Evolutionary conservation across 495 filamentous ascomycete genomes (phyloP), one percentile per base, ranked within the genome.

Genomic region (Neurospora terricola): DNA sequence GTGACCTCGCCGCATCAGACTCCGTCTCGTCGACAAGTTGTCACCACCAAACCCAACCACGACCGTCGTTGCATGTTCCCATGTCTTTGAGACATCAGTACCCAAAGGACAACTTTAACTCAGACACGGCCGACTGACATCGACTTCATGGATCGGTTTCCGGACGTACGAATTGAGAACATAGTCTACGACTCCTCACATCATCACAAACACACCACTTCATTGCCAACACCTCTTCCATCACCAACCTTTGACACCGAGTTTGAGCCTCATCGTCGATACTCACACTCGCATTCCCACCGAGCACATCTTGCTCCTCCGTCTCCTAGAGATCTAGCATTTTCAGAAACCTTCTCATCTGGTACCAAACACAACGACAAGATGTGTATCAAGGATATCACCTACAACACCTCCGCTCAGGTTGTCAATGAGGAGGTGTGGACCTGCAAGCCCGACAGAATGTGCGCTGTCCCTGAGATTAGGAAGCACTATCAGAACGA

Each of bases 371-470:
- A 72, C 71, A 54, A 76, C 74, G 76, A 70, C 79, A 82, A 77
- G 48, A 86, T 86, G 84, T 86, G 84, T 71, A 74, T 81, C 71
- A 81, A 81, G 76, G 81, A 81, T 36, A 74, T 83, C 54, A 83
- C 75, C 78, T 75, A 76, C 77, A 77, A 81, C 77, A 16, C 40
- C 40, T 42, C 39, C 5, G 39, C 39, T 42, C 39, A 5, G 43
- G 43, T 45, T 21, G 68, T 81, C 71, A 77, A 77, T 14, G 79
- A 81, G 74, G 75, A 77, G 71, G 43, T 69, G 0, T 74, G 79
- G 38, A 62, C 73, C 37, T 82, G 80, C 75, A 69, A 70, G 11
- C 73, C 78, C 30, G 79, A 77, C 70, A 69, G 75, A 70, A 69
- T 74, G 72, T 78, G 77, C 70, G 71, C 72, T 27, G 42, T 66